A percentile compares a stretch with the other conserved stretches of the same genome.
These are phyloP conservation scores for Globisporangium takayamanum DNA, from an alignment of 352 stramenopile species.

Conservation along the genomic window DNA sequence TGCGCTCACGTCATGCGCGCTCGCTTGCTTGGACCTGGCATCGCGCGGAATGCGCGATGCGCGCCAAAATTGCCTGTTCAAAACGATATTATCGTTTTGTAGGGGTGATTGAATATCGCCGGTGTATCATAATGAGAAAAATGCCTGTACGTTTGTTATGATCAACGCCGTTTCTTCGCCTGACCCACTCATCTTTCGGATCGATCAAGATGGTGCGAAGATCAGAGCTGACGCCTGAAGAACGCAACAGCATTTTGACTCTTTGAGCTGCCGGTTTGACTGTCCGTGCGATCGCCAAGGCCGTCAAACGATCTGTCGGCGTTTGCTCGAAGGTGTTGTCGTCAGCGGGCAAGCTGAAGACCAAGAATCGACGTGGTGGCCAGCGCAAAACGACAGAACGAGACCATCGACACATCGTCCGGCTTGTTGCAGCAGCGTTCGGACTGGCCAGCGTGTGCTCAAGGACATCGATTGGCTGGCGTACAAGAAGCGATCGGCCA, in stretches of 20 bases:
- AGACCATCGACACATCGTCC: background rate
- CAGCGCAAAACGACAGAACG: background rate
- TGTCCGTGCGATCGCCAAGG: background rate
- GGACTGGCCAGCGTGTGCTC: background rate
- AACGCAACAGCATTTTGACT: too few species aligned
- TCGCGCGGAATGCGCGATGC: too few species aligned
- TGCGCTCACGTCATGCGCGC: too few species aligned
- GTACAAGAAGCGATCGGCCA: background rate
- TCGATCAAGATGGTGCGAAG: background rate
- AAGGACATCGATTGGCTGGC: conserved; percentile 3
- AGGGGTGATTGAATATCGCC: too few species aligned
- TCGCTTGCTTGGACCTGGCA: too few species aligned
- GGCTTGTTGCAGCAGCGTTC: conserved; percentile 1
- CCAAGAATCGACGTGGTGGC: background rate
- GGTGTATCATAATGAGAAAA: too few species aligned
- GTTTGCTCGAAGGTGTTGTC: background rate
- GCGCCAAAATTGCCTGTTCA: too few species aligned
- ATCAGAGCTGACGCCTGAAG: background rate
- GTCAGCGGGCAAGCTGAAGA: background rate
- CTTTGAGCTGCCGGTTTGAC: too few species aligned
- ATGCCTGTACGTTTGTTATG: background rate
- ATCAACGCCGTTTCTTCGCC: background rate
- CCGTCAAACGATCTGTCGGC: background rate
- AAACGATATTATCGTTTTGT: too few species aligned
- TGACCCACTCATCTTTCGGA: background rate